phyloP scores from a whole-genome alignment of 345 rosid species.

The Brassica nigra region DNA sequence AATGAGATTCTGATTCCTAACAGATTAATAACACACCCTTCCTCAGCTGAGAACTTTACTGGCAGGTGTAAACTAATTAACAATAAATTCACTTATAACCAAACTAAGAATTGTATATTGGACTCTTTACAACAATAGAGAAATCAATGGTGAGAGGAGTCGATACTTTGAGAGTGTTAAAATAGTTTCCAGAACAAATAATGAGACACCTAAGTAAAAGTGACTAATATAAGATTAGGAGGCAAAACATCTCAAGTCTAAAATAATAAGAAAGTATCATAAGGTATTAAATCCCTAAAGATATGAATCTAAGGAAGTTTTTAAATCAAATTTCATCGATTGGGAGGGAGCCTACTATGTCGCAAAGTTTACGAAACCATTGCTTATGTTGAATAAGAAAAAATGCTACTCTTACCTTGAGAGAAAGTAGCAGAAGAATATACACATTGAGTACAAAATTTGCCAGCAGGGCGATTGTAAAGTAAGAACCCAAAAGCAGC shows the following conservation, averaged over 20 bases:
- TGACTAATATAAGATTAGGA: not conserved
- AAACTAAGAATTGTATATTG: not conserved
- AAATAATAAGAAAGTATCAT: too few relatives aligned
- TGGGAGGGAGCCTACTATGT: not conserved
- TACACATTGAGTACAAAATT: conserved; percentile 79
- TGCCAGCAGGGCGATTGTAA: conserved; percentile 60
- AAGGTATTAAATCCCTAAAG: too few relatives aligned
- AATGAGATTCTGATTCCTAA: not conserved
- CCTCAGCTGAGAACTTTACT: not conserved
- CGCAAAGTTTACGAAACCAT: not conserved
- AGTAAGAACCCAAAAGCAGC: conserved; percentile 64
- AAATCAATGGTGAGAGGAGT: not conserved
- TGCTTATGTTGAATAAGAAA: not conserved
- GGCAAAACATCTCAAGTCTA: not conserved
- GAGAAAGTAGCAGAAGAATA: conserved; percentile 71
- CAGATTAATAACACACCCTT: conserved; percentile 12
- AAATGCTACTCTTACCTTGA: conserved; percentile 60
- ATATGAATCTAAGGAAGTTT: not conserved
- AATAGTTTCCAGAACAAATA: too few relatives aligned
- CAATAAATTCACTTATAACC: not conserved
- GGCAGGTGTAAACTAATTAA: not conserved
- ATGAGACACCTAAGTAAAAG: not conserved
- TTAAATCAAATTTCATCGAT: not conserved
- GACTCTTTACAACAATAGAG: not conserved
- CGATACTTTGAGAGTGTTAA: too few relatives aligned